Evolutionary conservation across 129 eudicot species (phyloP).

Genomic region (Lactuca sativa): DNA sequence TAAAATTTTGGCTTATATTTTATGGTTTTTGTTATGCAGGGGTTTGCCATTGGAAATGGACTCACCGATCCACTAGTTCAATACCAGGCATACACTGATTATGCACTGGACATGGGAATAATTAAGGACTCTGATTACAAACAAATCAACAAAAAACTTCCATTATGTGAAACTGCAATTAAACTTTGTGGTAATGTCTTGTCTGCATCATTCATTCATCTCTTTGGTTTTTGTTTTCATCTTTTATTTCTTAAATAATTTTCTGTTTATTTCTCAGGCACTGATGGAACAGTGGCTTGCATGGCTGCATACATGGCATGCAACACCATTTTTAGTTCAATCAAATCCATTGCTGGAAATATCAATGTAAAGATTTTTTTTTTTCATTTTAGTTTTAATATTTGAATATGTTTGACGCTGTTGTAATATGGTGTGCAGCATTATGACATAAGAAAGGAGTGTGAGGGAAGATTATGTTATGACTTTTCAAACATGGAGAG

Average conservation of each 20-base stretch:
- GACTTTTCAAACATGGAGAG: slow-evolving; percentile 90
- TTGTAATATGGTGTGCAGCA: slow-evolving; percentile 52
- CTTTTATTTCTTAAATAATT: slow-evolving; percentile 1
- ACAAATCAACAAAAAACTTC: slow-evolving; percentile 65
- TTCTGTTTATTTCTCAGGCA: slow-evolving; percentile 49
- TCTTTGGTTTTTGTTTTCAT: background rate
- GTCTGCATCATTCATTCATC: background rate
- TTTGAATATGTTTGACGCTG: background rate
- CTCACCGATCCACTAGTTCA: slow-evolving; percentile 90
- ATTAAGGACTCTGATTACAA: slow-evolving; percentile 62
- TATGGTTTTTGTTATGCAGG: slow-evolving; percentile 46
- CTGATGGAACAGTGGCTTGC: slow-evolving; percentile 82
- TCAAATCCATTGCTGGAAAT: slow-evolving; percentile 62
- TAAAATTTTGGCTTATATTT: slow-evolving; percentile 11
- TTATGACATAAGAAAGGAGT: slow-evolving; percentile 86
- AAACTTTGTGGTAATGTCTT: slow-evolving; percentile 75
- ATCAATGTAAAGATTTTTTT: slow-evolving; percentile 53
- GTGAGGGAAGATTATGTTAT: slow-evolving; percentile 90
- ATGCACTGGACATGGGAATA: slow-evolving; percentile 78
- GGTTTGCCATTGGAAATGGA: slow-evolving; percentile 98
- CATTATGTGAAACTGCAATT: slow-evolving; percentile 78
- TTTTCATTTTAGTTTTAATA: background rate
- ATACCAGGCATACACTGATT: slow-evolving; percentile 87
- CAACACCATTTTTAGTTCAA: slow-evolving; percentile 66
- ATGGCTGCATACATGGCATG: slow-evolving; percentile 82